Conservation (phyloP, 2,329 filamentous ascomycete genomes). For the Tolypocladium tundrense region DNA sequence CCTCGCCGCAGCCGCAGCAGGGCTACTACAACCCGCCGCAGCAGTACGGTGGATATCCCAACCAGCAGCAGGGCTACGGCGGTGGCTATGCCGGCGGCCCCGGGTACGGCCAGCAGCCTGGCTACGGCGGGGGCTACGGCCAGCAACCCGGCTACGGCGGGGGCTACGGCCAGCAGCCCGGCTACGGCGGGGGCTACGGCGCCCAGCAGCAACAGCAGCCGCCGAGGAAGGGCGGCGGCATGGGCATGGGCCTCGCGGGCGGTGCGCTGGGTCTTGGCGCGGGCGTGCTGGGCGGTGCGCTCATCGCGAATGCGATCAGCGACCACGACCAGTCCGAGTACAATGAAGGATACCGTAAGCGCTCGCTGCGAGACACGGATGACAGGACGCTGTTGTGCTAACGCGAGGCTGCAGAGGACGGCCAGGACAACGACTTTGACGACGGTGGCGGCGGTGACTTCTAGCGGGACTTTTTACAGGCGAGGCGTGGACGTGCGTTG, state of each 20-base stretch:
- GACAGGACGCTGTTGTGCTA: constrained; percentile 3
- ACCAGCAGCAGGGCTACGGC: constrained; percentile 1
- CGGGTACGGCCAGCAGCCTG: constrained; percentile 12
- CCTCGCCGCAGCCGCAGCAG: constrained; percentile 8
- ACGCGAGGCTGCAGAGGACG: constrained; percentile 15
- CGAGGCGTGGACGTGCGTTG: neutral
- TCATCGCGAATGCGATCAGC: constrained; percentile 59
- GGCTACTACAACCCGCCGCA: constrained; percentile 17
- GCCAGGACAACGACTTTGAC: constrained; percentile 17
- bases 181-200: constrained; percentile 24
- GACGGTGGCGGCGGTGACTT: constrained; percentile 11
- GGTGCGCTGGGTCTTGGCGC: constrained; percentile 73
- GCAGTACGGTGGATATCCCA: constrained; percentile 11
- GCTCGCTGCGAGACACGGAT: neutral
- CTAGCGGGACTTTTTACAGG: neutral
- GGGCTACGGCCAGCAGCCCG: constrained; percentile 5
- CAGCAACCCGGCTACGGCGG: neutral
- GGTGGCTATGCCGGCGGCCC: constrained; percentile 4
- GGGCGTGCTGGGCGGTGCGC: constrained; percentile 66
- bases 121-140: constrained; percentile 23
- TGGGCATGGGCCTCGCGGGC: constrained; percentile 55
- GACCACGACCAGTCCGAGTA: constrained; percentile 50
- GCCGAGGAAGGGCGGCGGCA: constrained; percentile 27
- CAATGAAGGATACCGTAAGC: constrained; percentile 31
- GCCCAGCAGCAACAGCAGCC: constrained; percentile 12